Evolutionary conservation across 1,284 basidiomycete species (phyloP).

Genomic region (Apiotrichum gamsii): DNA sequence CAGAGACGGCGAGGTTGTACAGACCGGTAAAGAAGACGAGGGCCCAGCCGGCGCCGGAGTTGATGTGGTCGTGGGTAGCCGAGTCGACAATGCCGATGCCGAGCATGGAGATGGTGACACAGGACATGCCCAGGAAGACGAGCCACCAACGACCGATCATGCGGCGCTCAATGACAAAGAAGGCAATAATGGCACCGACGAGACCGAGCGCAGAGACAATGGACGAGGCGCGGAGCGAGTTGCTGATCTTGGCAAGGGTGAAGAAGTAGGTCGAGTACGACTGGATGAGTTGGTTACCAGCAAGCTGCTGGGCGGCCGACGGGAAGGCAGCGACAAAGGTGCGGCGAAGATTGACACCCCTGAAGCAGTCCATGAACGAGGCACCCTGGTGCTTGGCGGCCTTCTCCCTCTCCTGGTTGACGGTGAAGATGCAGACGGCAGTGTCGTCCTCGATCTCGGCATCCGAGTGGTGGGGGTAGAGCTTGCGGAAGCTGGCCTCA

Average conservation of each 20-base stretch:
- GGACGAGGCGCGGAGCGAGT: too few relatives aligned
- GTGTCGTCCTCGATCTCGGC: conserved; percentile 15
- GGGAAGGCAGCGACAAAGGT: conserved; percentile 23
- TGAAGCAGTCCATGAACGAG: conserved; percentile 49
- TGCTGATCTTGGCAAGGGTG: conserved; percentile 6
- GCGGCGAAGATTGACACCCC: conserved; percentile 32
- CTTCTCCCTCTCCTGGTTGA: conserved; percentile 16
- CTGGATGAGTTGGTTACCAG: conserved; percentile 11
- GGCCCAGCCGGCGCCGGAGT: conserved; percentile 1
- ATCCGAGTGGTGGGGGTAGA: too few relatives aligned
- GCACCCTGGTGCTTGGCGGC: conserved; percentile 10
- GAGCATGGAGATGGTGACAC: conserved; percentile 22
- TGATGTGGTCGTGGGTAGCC: not conserved
- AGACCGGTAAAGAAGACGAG: conserved; percentile 17
- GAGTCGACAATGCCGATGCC: conserved; percentile 5
- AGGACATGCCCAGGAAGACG: conserved; percentile 14
- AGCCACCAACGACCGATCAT: conserved; percentile 13
- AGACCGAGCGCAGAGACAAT: conserved; percentile 17
- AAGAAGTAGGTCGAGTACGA: conserved; percentile 23
- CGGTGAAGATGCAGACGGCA: conserved; percentile 13
- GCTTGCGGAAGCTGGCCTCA: conserved; percentile 27
- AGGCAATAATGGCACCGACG: conserved; percentile 11
- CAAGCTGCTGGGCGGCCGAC: conserved; percentile 15
- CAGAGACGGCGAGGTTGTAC: conserved; percentile 11
- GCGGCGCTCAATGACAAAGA: conserved; percentile 20